A percentile compares a stretch with the other conserved stretches of the same genome.
These are phyloP conservation scores for Alternaria sp. DNA, from an alignment of 2,329 filamentous ascomycete genomes.

Conservation along the genomic window DNA sequence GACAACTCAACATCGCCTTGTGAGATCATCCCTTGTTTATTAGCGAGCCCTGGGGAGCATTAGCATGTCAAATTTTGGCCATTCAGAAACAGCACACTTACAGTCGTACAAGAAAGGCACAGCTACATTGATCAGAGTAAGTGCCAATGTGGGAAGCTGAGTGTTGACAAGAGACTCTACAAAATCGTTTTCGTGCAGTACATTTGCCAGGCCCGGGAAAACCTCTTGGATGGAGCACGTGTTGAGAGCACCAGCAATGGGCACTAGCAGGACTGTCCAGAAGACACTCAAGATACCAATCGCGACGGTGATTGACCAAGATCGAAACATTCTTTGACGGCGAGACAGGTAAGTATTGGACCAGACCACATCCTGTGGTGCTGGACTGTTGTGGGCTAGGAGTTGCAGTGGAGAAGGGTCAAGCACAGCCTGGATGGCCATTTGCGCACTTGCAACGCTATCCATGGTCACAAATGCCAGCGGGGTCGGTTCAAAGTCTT, in stretches of 20 bases:
- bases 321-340: slow-evolving; percentile 74
- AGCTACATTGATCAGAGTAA: slow-evolving; percentile 86
- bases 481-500: slow-evolving; percentile 79
- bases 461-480: slow-evolving; percentile 98
- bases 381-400: slow-evolving; percentile 84
- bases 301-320: slow-evolving; percentile 84
- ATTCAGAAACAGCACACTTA: slow-evolving; percentile 49
- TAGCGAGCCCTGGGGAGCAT: slow-evolving; percentile 69
- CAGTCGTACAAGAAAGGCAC: slow-evolving; percentile 96
- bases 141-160: slow-evolving; percentile 82
- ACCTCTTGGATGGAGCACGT: slow-evolving; percentile 80
- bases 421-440: slow-evolving; percentile 94
- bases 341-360: slow-evolving; percentile 87
- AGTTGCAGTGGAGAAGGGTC: slow-evolving; percentile 89
- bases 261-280: slow-evolving; percentile 85
- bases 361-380: slow-evolving; percentile 95
- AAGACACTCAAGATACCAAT: slow-evolving; percentile 86
- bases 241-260: slow-evolving; percentile 81
- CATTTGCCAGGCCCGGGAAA: slow-evolving; percentile 73
- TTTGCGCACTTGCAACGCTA: slow-evolving; percentile 88
- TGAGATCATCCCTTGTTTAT: slow-evolving; percentile 93
- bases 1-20: slow-evolving; percentile 94
- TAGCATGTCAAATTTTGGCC: slow-evolving; percentile 6
- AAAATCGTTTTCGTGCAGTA: slow-evolving; percentile 73
- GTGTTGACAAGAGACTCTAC: slow-evolving; percentile 83